A percentile compares a stretch with the other conserved stretches of the same genome.
Conservation (phyloP, 805 yeast genomes). For the Saccharomyces mikatae region DNA sequence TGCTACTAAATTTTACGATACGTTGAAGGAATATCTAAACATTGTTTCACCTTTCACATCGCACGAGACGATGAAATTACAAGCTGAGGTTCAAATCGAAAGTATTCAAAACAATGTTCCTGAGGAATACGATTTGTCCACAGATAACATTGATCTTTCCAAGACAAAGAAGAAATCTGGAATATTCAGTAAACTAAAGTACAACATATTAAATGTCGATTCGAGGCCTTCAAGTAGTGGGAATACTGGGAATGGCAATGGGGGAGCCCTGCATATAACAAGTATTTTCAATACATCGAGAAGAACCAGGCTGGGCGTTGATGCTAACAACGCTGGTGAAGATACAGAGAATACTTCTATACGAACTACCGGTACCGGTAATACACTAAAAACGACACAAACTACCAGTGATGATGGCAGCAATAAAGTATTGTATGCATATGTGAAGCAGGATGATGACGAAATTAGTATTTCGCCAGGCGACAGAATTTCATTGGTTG, state of each 20-base stretch:
- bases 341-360: constrained; percentile 7
- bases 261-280: background rate
- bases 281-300: background rate
- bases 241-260: background rate
- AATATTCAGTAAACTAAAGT: constrained; percentile 37
- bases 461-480: constrained; percentile 59
- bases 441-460: constrained; percentile 63
- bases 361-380: constrained; percentile 4
- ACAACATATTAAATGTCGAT: constrained; percentile 11
- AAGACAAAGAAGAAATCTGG: constrained; percentile 52
- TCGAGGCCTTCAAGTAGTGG: constrained; percentile 14
- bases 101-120: constrained; percentile 80
- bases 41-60: constrained; percentile 55
- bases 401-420: background rate
- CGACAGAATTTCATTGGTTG: constrained; percentile 50
- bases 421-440: constrained; percentile 52
- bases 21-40: constrained; percentile 44
- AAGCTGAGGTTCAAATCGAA: constrained; percentile 81
- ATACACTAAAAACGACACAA: constrained; percentile 3
- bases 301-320: background rate
- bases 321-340: constrained; percentile 1
- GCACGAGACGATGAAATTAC: constrained; percentile 67
- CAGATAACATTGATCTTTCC: constrained; percentile 41
- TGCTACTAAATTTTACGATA: constrained; percentile 29
- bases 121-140: constrained; percentile 53